A percentile compares a stretch with the other conserved stretches of the same genome.
Evolutionary conservation across 192 early-diverging fungal genomes (phyloP).

Genomic region (Linnemannia zychae): DNA sequence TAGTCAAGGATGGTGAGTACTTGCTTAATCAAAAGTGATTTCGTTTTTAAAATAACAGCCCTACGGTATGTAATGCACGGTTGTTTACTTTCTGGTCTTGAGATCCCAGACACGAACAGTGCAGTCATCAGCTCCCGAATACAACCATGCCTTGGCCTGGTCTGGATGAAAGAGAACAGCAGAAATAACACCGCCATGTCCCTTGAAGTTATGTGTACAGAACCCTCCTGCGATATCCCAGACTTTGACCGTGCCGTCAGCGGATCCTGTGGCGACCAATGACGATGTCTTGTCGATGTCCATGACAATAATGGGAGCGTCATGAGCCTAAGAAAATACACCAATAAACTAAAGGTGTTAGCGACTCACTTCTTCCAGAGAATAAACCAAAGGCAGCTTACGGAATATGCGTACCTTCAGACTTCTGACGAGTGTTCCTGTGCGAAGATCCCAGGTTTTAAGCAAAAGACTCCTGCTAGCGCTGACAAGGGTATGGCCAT

Average conservation of each 20-base stretch:
- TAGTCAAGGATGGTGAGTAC: conserved; percentile 1
- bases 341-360: not conserved
- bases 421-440: conserved; percentile 69
- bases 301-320: conserved; percentile 94
- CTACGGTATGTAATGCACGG: not conserved
- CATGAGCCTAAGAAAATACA: conserved; percentile 75
- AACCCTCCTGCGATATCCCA: conserved; percentile 96
- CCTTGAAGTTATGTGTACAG: conserved; percentile 96
- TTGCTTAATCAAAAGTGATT: not conserved
- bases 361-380: not conserved
- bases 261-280: conserved; percentile 95
- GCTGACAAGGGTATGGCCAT: conserved; percentile 81
- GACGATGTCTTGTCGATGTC: conserved; percentile 91
- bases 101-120: conserved; percentile 94
- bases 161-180: conserved; percentile 86
- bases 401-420: conserved; percentile 65
- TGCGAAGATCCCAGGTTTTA: conserved; percentile 81
- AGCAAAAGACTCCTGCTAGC: conserved; percentile 87
- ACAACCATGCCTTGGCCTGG: conserved; percentile 72
- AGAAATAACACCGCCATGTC: conserved; percentile 91
- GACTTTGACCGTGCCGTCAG: conserved; percentile 94
- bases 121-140: conserved; percentile 94
- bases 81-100: conserved; percentile 69
- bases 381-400: not conserved
- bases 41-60: no score